Evolutionary conservation across 805 yeast genomes (phyloP), one percentile per base, ranked within the genome.

Genomic region (Yarrowia sp.): DNA sequence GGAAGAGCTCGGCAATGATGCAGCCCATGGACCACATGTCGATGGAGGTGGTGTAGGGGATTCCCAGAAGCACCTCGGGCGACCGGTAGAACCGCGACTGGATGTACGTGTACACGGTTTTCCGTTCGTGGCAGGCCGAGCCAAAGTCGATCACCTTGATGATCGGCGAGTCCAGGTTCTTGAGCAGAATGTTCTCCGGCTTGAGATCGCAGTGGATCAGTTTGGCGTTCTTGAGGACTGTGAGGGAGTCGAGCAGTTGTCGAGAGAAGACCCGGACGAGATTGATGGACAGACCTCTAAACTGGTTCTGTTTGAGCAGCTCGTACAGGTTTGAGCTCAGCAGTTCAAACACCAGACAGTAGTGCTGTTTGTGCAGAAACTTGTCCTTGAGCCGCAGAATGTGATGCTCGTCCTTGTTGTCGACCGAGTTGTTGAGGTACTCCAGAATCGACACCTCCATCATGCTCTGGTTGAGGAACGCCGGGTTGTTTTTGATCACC

Each of bases 11-110:
- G 1, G 95, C 96, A 40, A 92, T 86, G 63, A 95, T 91, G 75
- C 98, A 90, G 0, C 97, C 99, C 52, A 93, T 80, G 0, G 98
- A 94, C 99, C 99, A 95, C 87, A 94, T 92, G 76, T 94, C 99
- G 66, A 95, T 94, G 8, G 97, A 87, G 10, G 96, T 86, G 0
- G 97, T 90, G 75, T 95, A 94, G 6, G 97, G 97, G 52, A 94
- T 81, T 0, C 99, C 98, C 20, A 94, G 79, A 2, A 95, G 86
- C 20, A 94, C 97, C 76, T 94, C 99, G 0, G 99, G 99, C 1
- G 97, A 90, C 70, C 99, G 83, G 79, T 94, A 94, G 74, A 93
- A 93, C 69, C 98, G 81, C 6, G 97, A 90, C 77, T 93, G 98
- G 71, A 93, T 91, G 75, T 93, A 93, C 0, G 98, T 89, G 79